Percentiles rank a stretch among this genome's conserved stretches.
These are phyloP conservation scores for Gautieria morchelliformis DNA, from an alignment of 768 basidiomycete species.

Conservation along the genomic window DNA sequence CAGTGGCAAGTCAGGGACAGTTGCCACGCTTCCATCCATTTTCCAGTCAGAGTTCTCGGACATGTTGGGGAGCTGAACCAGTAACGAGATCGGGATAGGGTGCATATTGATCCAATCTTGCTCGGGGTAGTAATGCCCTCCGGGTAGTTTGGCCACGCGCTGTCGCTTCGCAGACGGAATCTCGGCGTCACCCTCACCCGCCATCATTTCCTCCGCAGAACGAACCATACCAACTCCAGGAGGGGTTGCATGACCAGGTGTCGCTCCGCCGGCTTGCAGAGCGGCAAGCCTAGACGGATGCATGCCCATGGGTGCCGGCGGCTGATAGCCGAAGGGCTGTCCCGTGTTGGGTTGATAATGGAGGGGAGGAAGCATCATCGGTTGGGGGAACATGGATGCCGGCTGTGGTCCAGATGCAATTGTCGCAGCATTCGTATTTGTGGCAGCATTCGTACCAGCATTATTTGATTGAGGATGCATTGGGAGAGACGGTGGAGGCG, in stretches of 20 bases:
- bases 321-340: slow-evolving; percentile 70
- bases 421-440: slow-evolving; percentile 67
- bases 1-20: slow-evolving; percentile 75
- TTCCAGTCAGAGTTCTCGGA: slow-evolving; percentile 89
- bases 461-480: slow-evolving; percentile 45
- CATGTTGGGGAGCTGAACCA: slow-evolving; percentile 75
- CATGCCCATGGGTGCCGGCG: slow-evolving; percentile 36
- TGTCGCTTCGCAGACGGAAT: slow-evolving; percentile 82
- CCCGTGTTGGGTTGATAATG: slow-evolving; percentile 76
- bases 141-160: slow-evolving; percentile 76
- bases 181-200: slow-evolving; percentile 46
- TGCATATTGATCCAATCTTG: slow-evolving; percentile 88
- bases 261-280: slow-evolving; percentile 33
- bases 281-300: slow-evolving; percentile 60
- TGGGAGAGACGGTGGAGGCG: slow-evolving; percentile 64
- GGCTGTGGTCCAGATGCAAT: slow-evolving; percentile 91
- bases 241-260: slow-evolving; percentile 24
- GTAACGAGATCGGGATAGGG: slow-evolving; percentile 79
- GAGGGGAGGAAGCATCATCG: slow-evolving; percentile 77
- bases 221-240: slow-evolving; percentile 62
- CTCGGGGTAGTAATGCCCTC: slow-evolving; percentile 76
- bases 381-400: slow-evolving; percentile 55
- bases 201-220: slow-evolving; percentile 68
- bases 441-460: slow-evolving; percentile 33
- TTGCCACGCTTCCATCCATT: slow-evolving; percentile 69